A percentile compares a stretch with the other conserved stretches of the same genome.
These are phyloP conservation scores for Sanghuangporus weigelae DNA, from an alignment of 1,284 basidiomycete genomes.

Conservation along the genomic window DNA sequence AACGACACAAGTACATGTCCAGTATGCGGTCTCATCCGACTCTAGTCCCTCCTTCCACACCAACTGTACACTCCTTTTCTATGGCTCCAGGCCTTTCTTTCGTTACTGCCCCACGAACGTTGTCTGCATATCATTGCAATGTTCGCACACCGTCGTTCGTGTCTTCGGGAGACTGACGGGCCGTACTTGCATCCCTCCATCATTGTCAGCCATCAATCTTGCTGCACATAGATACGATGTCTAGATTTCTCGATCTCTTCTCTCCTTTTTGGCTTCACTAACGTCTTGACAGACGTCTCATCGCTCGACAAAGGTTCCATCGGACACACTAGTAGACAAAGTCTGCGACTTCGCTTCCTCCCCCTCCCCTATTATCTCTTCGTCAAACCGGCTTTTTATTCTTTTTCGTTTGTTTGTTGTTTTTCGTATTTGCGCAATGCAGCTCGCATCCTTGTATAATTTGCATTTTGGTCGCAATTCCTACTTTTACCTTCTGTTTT, in stretches of 20 bases:
- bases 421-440: neutral
- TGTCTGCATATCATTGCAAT: neutral
- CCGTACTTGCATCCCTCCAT: neutral
- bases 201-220: no score
- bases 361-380: neutral
- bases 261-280: neutral
- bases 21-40: neutral
- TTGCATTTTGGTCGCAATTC: conserved; percentile 31
- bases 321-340: neutral
- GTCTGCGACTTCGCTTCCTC: neutral
- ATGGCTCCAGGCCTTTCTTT: neutral
- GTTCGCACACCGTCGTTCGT: neutral
- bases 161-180: neutral
- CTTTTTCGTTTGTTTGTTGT: neutral
- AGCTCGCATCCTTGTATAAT: neutral
- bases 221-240: neutral
- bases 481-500: conserved; percentile 14
- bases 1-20: neutral
- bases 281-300: neutral
- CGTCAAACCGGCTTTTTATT: neutral
- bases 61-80: neutral
- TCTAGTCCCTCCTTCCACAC: neutral
- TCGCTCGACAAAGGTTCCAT: neutral
- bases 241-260: neutral
- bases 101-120: neutral